phyloP scores from a whole-genome alignment of 805 yeast genomes.

The Saccharomycopsis sp. region DNA sequence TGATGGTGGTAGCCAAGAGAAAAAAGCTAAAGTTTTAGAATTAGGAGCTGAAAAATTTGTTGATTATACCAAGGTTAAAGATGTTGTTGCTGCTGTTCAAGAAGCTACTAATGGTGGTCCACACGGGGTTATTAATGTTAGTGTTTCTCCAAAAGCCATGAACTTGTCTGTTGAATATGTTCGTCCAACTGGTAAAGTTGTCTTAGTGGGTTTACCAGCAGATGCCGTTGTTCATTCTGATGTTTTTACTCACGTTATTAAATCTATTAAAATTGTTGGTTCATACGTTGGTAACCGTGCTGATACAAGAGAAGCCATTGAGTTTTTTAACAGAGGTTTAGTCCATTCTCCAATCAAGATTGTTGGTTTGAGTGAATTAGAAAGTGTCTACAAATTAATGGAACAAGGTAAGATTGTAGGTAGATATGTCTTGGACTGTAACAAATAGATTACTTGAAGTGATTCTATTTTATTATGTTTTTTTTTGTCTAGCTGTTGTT shows the following conservation, averaged over 20 bases:
- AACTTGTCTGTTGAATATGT: conserved; percentile 47
- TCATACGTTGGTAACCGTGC: conserved; percentile 55
- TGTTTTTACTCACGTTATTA: conserved; percentile 46
- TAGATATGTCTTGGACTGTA: conserved; percentile 52
- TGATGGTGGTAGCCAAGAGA: conserved; percentile 53
- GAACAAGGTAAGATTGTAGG: conserved; percentile 55
- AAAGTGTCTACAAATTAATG: conserved; percentile 41
- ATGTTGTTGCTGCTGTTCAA: conserved; percentile 44
- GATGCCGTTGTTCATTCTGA: conserved; percentile 42
- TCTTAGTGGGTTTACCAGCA: conserved; percentile 53
- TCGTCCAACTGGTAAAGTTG: conserved; percentile 54
- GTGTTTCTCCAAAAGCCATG: conserved; percentile 63
- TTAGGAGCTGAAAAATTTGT: conserved; percentile 59
- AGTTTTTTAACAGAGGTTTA: conserved; percentile 41
- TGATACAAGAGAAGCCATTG: conserved; percentile 49
- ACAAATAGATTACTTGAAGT: no score
- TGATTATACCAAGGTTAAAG: conserved; percentile 47
- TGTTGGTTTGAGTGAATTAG: conserved; percentile 42
- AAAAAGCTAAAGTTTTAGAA: conserved; percentile 41
- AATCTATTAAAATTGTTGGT: conserved; percentile 42
- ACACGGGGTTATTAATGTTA: conserved; percentile 67
- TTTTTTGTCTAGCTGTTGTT: background rate
- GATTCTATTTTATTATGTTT: no score
- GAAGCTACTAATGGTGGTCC: conserved; percentile 62
- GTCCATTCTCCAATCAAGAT: conserved; percentile 45